Evolutionary conservation across 768 basidiomycete genomes (phyloP).

Genomic region (Suillus luteus): DNA sequence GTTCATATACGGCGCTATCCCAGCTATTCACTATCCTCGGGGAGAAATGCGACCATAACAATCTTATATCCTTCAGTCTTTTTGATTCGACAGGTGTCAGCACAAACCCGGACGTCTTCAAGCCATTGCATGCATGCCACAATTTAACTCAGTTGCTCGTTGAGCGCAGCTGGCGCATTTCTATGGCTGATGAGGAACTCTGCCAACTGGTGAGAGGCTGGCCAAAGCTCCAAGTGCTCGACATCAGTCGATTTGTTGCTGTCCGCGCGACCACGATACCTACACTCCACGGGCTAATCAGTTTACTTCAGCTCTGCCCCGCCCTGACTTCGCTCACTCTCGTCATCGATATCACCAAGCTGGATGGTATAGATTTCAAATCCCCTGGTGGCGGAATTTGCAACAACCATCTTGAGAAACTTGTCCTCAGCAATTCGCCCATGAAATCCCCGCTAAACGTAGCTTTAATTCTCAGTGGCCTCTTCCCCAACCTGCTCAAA

Average conservation of each 20-base stretch:
- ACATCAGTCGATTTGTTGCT: slow-evolving; percentile 21
- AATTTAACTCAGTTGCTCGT: slow-evolving; percentile 2
- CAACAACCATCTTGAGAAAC: neutral
- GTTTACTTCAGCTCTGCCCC: slow-evolving; percentile 18
- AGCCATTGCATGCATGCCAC: neutral
- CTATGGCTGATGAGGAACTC: slow-evolving; percentile 21
- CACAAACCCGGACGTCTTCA: neutral
- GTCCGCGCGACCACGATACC: slow-evolving; percentile 21
- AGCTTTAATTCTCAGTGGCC: slow-evolving; percentile 14
- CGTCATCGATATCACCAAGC: slow-evolving; percentile 21
- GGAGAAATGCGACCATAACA: neutral
- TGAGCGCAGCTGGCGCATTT: slow-evolving; percentile 21
- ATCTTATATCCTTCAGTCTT: neutral
- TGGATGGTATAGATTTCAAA: neutral
- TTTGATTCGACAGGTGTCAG: neutral
- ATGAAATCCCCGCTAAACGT: slow-evolving; percentile 17
- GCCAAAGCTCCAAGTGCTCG: slow-evolving; percentile 25
- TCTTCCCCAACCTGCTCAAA: slow-evolving; percentile 22
- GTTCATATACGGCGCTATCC: neutral
- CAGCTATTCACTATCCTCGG: neutral
- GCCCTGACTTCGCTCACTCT: slow-evolving; percentile 21
- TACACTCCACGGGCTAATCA: slow-evolving; percentile 20
- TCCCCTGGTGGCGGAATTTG: neutral
- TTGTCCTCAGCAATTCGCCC: slow-evolving; percentile 27
- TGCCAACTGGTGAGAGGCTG: slow-evolving; percentile 21